phyloP scores from a whole-genome alignment of 2,329 filamentous ascomycete species.

The Fusarium sp. region DNA sequence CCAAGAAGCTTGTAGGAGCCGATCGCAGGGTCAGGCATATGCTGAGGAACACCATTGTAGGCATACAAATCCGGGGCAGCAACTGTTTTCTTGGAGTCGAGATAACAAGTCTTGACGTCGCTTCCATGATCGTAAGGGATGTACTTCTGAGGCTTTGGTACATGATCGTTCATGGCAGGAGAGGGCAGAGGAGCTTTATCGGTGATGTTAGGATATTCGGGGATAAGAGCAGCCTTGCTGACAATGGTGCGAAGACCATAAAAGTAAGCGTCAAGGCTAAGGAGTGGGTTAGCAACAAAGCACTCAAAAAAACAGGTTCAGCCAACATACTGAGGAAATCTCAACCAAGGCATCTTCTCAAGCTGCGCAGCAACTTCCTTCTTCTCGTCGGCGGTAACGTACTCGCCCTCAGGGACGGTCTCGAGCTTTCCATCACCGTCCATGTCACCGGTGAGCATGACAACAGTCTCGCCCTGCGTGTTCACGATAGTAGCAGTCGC shows the following conservation, averaged over 20 bases:
- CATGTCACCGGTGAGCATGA: conserved; percentile 49
- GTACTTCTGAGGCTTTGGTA: conserved; percentile 67
- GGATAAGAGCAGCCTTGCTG: conserved; percentile 69
- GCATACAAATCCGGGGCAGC: conserved; percentile 73
- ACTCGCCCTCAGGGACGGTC: conserved; percentile 41
- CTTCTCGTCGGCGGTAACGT: conserved; percentile 49
- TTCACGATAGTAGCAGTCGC: conserved; percentile 47
- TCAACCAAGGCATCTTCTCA: conserved; percentile 56
- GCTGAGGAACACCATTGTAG: conserved; percentile 77
- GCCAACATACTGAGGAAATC: conserved; percentile 54
- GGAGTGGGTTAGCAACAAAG: conserved; percentile 27
- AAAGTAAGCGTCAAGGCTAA: conserved; percentile 83
- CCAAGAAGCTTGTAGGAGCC: conserved; percentile 83
- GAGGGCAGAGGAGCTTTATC: conserved; percentile 52
- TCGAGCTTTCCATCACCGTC: conserved; percentile 48
- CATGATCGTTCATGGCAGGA: conserved; percentile 51
- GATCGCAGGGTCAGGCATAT: conserved; percentile 81
- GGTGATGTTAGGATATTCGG: conserved; percentile 76
- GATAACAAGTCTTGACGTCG: conserved; percentile 70
- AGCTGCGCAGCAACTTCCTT: conserved; percentile 50
- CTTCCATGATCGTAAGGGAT: conserved; percentile 75
- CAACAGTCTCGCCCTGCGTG: conserved; percentile 46
- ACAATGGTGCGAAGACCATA: conserved; percentile 81
- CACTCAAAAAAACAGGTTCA: not conserved
- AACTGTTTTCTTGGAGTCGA: conserved; percentile 70